These are phyloP conservation scores for Aurinia saxatilis DNA, from an alignment of 345 rosid species.

Conservation along the genomic window DNA sequence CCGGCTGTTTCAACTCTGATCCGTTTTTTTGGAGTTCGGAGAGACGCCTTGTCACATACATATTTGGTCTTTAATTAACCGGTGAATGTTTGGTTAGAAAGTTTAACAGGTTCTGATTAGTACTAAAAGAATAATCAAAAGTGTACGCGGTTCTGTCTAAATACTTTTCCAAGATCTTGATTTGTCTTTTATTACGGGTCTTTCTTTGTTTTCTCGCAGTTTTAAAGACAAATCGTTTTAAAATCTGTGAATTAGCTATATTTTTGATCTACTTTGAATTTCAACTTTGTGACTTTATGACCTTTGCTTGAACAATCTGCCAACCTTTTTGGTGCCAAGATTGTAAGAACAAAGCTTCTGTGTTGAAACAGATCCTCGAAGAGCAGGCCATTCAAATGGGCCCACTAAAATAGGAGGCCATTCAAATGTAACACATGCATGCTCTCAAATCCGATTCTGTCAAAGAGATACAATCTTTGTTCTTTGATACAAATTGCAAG, in stretches of 20 bases:
- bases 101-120: background rate
- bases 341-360: too few species aligned
- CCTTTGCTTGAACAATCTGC: background rate
- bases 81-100: background rate
- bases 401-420: too few species aligned
- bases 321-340: background rate
- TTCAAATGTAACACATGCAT: too few species aligned
- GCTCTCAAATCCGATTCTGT: too few species aligned
- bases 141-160: background rate
- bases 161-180: constrained; percentile 9
- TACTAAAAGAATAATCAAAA: background rate
- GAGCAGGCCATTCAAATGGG: too few species aligned
- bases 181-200: background rate
- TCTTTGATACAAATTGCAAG: too few species aligned
- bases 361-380: too few species aligned
- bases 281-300: background rate
- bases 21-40: constrained; percentile 42
- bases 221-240: background rate
- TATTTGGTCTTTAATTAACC: background rate
- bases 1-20: too few species aligned
- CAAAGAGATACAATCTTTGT: too few species aligned
- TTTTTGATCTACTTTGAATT: background rate
- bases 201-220: background rate
- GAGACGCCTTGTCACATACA: constrained; percentile 30
- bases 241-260: background rate